These are phyloP conservation scores for Tuber indicum DNA, from an alignment of 495 filamentous ascomycete genomes.

Conservation along the genomic window DNA sequence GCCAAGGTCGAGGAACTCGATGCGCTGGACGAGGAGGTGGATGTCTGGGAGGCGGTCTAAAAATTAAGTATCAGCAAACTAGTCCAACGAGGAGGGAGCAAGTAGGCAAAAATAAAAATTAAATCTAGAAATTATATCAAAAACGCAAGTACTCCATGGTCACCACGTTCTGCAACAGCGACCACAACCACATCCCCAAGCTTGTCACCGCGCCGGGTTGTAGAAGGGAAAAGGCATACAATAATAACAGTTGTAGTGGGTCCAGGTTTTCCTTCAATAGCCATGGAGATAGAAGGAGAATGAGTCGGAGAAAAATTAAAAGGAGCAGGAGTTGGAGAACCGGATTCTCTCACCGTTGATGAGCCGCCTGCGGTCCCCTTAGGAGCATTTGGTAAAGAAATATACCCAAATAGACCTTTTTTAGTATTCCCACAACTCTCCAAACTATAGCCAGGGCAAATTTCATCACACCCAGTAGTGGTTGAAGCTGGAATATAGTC, in stretches of 20 bases:
- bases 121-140: background rate
- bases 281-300: slow-evolving; percentile 29
- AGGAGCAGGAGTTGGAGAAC: slow-evolving; percentile 28
- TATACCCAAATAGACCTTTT: slow-evolving; percentile 57
- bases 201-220: slow-evolving; percentile 9
- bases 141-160: background rate
- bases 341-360: slow-evolving; percentile 41
- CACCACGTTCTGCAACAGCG: slow-evolving; percentile 14
- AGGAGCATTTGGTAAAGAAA: slow-evolving; percentile 45
- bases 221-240: slow-evolving; percentile 34
- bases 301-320: slow-evolving; percentile 28
- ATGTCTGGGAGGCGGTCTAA: slow-evolving; percentile 12
- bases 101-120: background rate
- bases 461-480: slow-evolving; percentile 50
- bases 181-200: slow-evolving; percentile 9
- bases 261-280: slow-evolving; percentile 23
- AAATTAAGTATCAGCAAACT: slow-evolving; percentile 15
- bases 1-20: slow-evolving; percentile 26
- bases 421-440: slow-evolving; percentile 58
- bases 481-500: slow-evolving; percentile 56
- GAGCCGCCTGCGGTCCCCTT: slow-evolving; percentile 48
- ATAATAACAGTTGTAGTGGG: slow-evolving; percentile 38
- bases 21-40: slow-evolving; percentile 33
- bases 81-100: slow-evolving; percentile 13
- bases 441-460: slow-evolving; percentile 60